Conservation (phyloP, 768 basidiomycete species). For the Russula emetica region DNA sequence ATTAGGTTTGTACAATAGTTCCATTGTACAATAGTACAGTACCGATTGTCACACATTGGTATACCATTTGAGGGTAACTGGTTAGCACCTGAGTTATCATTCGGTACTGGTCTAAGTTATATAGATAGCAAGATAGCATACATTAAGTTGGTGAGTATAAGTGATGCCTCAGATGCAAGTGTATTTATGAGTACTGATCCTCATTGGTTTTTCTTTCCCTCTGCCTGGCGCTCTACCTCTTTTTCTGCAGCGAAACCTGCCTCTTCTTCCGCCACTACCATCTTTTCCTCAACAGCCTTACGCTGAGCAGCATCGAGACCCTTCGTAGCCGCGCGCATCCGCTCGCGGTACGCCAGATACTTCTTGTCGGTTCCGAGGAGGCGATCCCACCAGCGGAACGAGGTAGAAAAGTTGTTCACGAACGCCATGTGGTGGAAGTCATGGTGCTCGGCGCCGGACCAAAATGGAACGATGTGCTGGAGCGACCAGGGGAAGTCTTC, state of each 20-base stretch:
- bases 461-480: slow-evolving; percentile 88
- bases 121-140: slow-evolving; percentile 2
- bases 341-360: slow-evolving; percentile 75
- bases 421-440: slow-evolving; percentile 99
- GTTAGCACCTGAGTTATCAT: not conserved
- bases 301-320: slow-evolving; percentile 47
- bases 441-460: slow-evolving; percentile 96
- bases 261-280: slow-evolving; percentile 66
- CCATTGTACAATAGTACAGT: not conserved
- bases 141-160: slow-evolving; percentile 1
- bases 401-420: slow-evolving; percentile 89
- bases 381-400: slow-evolving; percentile 91
- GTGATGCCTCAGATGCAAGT: no score
- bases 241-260: slow-evolving; percentile 72
- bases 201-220: slow-evolving; percentile 27
- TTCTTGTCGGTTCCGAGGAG: slow-evolving; percentile 87
- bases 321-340: slow-evolving; percentile 51
- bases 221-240: slow-evolving; percentile 34
- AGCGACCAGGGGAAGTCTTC: slow-evolving; percentile 97
- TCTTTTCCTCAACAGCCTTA: slow-evolving; percentile 52
- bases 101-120: not conserved
- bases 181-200: not conserved
- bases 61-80: not conserved
- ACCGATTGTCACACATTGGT: not conserved
- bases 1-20: not conserved